These are phyloP conservation scores for Trichoderma sp. DNA, from an alignment of 2,329 filamentous ascomycete genomes.

Conservation along the genomic window DNA sequence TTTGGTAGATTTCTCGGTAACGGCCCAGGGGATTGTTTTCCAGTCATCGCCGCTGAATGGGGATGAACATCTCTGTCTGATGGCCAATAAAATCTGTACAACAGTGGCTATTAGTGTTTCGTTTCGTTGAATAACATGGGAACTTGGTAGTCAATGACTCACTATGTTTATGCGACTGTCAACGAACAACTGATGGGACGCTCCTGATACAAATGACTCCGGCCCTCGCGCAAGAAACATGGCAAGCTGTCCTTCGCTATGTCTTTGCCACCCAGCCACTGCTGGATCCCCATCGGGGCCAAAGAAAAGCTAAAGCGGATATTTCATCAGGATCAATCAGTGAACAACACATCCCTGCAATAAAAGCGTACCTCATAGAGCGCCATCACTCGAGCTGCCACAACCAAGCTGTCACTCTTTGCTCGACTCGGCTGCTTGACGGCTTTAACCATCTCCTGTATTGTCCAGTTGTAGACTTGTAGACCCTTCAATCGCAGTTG, in stretches of 20 bases:
- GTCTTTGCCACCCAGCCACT: conserved; percentile 4
- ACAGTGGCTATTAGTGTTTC: not conserved
- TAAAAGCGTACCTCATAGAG: not conserved
- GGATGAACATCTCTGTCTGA: not conserved
- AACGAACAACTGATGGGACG: conserved; percentile 1
- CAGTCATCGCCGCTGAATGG: conserved; percentile 2
- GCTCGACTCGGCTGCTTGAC: not conserved
- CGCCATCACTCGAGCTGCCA: conserved; percentile 3
- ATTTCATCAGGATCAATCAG: not conserved
- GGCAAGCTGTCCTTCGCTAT: conserved; percentile 13
- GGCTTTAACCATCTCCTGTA: conserved; percentile 12
- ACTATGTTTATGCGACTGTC: conserved; percentile 13
- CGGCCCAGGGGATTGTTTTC: conserved; percentile 1
- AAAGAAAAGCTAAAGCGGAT: not conserved
- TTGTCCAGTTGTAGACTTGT: conserved; percentile 9
- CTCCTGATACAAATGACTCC: not conserved
- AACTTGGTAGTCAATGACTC: not conserved
- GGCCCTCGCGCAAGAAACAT: conserved; percentile 12
- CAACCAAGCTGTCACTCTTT: not conserved
- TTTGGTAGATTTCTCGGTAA: conserved; percentile 3
- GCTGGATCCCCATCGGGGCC: not conserved
- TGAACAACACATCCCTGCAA: not conserved
- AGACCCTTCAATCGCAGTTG: conserved; percentile 3
- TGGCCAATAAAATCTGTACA: not conserved
- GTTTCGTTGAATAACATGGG: too few relatives aligned